phyloP scores from a whole-genome alignment of 169 alveolate species.

The Plasmodium relictum region DNA sequence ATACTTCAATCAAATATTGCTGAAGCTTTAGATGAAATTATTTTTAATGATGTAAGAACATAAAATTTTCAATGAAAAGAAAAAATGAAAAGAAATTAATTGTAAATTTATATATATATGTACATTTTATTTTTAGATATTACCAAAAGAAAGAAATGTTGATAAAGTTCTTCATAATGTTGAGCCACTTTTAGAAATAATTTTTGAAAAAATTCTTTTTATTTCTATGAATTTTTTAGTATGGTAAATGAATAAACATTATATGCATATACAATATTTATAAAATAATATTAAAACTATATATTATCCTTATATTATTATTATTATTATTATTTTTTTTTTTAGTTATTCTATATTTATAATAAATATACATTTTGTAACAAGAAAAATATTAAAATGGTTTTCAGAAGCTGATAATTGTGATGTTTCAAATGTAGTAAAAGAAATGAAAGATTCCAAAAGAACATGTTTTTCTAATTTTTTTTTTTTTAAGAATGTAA shows the following conservation, averaged over 20 bases:
- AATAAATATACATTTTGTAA: conserved; percentile 64
- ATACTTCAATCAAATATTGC: conserved; percentile 89
- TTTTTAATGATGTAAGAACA: conserved; percentile 80
- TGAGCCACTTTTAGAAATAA: conserved; percentile 80
- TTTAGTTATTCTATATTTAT: conserved; percentile 76
- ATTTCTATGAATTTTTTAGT: conserved; percentile 84
- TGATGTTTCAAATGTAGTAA: conserved; percentile 40
- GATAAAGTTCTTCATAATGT: conserved; percentile 78
- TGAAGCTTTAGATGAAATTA: conserved; percentile 81
- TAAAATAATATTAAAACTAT: background rate
- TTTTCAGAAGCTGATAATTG: conserved; percentile 74
- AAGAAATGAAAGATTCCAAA: conserved; percentile 37
- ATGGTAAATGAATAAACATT: conserved; percentile 71
- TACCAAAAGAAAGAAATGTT: conserved; percentile 74
- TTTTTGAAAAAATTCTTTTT: conserved; percentile 86
- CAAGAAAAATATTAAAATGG: conserved; percentile 74
- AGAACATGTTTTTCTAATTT: conserved; percentile 47
- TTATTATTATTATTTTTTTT: conserved; percentile 41
- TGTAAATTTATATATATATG: background rate
- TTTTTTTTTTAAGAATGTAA: conserved; percentile 30
- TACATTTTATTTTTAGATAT: conserved; percentile 34
- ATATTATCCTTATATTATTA: conserved; percentile 8
- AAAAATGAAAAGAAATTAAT: background rate
- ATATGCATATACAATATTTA: background rate
- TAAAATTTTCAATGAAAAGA: background rate